Evolutionary conservation across 1,284 basidiomycete genomes (phyloP).

Genomic region (Fistulina hepatica): DNA sequence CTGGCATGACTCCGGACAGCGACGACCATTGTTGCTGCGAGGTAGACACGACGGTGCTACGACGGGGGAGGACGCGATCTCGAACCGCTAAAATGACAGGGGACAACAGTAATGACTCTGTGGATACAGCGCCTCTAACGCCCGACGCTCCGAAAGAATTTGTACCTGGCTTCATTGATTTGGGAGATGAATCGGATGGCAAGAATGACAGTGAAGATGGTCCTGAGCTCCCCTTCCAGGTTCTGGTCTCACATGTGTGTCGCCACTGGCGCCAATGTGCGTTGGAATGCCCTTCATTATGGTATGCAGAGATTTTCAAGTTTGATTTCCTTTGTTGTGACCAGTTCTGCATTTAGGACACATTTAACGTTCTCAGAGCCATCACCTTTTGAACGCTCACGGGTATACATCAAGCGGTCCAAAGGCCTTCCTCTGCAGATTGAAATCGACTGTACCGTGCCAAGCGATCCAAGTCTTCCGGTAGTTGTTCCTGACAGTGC

Average conservation of each 20-base stretch:
- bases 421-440: conserved; percentile 37
- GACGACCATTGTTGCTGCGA: neutral
- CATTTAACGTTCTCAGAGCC: neutral
- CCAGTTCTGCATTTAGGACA: neutral
- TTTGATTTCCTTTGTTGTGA: conserved; percentile 9
- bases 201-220: conserved; percentile 21
- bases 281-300: conserved; percentile 17
- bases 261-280: conserved; percentile 27
- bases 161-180: conserved; percentile 10
- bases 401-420: conserved; percentile 35
- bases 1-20: conserved; percentile 16
- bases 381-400: conserved; percentile 28
- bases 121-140: neutral
- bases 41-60: conserved; percentile 1
- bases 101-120: neutral
- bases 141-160: conserved; percentile 5
- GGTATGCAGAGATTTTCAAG: conserved; percentile 20
- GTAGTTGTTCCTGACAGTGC: conserved; percentile 8
- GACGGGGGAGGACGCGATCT: too few relatives aligned
- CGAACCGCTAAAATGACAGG: too few relatives aligned
- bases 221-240: conserved; percentile 25
- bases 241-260: conserved; percentile 36
- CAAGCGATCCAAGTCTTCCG: neutral
- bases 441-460: conserved; percentile 6
- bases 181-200: conserved; percentile 11